A percentile compares a stretch with the other conserved stretches of the same genome.
Evolutionary conservation across 805 yeast genomes (phyloP).

Genomic region (Zygosaccharomyces siamensis): DNA sequence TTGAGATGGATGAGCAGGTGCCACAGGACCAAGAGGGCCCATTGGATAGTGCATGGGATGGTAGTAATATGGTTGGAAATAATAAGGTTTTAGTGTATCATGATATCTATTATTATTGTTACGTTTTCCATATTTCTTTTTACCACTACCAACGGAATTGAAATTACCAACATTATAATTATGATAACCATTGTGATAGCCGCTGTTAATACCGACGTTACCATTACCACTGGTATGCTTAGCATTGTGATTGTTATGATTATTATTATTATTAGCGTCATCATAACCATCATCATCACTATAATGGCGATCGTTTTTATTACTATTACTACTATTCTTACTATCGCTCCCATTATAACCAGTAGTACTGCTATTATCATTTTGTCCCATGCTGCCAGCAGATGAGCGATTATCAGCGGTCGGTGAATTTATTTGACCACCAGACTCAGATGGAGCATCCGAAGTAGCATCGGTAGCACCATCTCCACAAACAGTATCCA

Average conservation of each 20-base stretch:
- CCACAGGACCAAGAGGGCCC: constrained; percentile 22
- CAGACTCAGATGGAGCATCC: constrained; percentile 22
- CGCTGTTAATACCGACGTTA: background rate
- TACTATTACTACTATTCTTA: background rate
- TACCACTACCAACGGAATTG: constrained; percentile 4
- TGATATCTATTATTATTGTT: constrained; percentile 10
- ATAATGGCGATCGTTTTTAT: background rate
- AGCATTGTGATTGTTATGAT: background rate
- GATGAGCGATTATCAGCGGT: constrained; percentile 29
- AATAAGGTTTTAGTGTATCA: constrained; percentile 24
- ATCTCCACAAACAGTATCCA: constrained; percentile 15
- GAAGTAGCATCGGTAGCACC: constrained; percentile 23
- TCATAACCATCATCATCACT: background rate
- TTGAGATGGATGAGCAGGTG: constrained; percentile 17
- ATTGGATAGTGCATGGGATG: constrained; percentile 31
- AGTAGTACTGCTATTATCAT: constrained; percentile 3
- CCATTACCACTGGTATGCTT: constrained; percentile 1
- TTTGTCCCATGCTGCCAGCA: constrained; percentile 27
- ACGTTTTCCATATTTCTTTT: constrained; percentile 15
- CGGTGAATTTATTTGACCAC: constrained; percentile 19
- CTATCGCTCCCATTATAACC: constrained; percentile 1
- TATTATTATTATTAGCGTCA: constrained; percentile 2
- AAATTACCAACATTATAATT: background rate
- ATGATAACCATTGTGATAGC: background rate
- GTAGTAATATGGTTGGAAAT: constrained; percentile 29